Conservation (phyloP, 2,329 filamentous ascomycete species). For the Xylaria sp. region DNA sequence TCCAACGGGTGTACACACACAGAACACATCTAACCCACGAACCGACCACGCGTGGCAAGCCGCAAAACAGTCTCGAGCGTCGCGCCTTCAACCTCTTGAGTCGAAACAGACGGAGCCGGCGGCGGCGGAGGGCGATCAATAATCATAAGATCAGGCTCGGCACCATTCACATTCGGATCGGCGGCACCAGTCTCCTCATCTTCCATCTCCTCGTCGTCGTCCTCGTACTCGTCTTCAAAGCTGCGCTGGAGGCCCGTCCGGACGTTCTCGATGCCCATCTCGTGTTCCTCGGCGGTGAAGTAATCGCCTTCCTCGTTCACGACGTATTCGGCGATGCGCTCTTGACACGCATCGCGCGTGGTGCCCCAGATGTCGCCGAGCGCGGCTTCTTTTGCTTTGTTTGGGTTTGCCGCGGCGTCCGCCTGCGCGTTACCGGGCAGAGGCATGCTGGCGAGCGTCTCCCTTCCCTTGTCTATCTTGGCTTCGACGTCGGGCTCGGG, state of each 20-base stretch:
- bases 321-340: constrained; percentile 46
- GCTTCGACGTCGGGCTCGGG: constrained; percentile 78
- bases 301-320: constrained; percentile 62
- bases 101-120: constrained; percentile 36
- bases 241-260: constrained; percentile 70
- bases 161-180: constrained; percentile 13
- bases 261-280: constrained; percentile 69
- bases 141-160: constrained; percentile 41
- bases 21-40: neutral
- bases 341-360: constrained; percentile 40
- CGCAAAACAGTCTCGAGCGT: constrained; percentile 37
- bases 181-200: constrained; percentile 41
- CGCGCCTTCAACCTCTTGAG: constrained; percentile 36
- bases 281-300: constrained; percentile 75
- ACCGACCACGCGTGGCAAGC: constrained; percentile 23
- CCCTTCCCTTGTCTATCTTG: constrained; percentile 69
- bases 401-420: constrained; percentile 7
- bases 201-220: constrained; percentile 56
- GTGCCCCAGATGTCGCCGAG: constrained; percentile 48
- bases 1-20: neutral
- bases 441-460: constrained; percentile 40
- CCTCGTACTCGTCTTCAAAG: constrained; percentile 61
- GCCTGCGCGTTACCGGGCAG: neutral
- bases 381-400: constrained; percentile 47
- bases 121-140: constrained; percentile 40